Evolutionary conservation across 441 rosid genomes (phyloP).

Genomic region (Dalechampia spathulata): DNA sequence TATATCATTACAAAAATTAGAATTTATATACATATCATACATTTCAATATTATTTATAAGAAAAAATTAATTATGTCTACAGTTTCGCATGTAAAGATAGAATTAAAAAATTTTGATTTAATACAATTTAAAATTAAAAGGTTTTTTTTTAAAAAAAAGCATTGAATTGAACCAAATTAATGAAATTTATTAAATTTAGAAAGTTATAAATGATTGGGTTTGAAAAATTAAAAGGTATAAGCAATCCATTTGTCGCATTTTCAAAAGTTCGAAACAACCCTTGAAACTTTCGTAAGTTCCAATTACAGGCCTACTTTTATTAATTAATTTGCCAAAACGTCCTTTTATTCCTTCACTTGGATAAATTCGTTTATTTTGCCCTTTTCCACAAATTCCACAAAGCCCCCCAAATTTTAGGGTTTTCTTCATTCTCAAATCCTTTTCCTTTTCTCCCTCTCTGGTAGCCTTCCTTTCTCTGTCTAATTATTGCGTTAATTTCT

Average conservation of each 20-base stretch:
- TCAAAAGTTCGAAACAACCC: slow-evolving; percentile 18
- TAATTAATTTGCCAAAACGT: slow-evolving; percentile 8
- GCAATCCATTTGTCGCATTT: not conserved
- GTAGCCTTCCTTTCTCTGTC: slow-evolving; percentile 2
- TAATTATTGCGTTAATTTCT: not conserved
- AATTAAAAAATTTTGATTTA: too few species aligned
- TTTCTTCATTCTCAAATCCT: slow-evolving; percentile 11
- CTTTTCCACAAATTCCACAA: slow-evolving; percentile 20
- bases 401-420: slow-evolving; percentile 35
- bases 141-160: too few species aligned
- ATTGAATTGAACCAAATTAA: too few species aligned
- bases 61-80: too few species aligned
- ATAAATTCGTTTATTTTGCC: slow-evolving; percentile 11
- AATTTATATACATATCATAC: too few species aligned
- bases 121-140: too few species aligned
- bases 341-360: not conserved
- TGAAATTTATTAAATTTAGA: too few species aligned
- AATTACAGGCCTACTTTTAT: slow-evolving; percentile 7
- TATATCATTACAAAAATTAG: too few species aligned
- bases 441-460: slow-evolving; percentile 1
- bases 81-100: too few species aligned
- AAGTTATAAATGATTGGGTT: too few species aligned
- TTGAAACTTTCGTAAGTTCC: not conserved
- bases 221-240: too few species aligned
- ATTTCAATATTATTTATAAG: too few species aligned